These are phyloP conservation scores for Diplotaxis tenuifolia DNA, from an alignment of 345 rosid genomes.

Conservation along the genomic window DNA sequence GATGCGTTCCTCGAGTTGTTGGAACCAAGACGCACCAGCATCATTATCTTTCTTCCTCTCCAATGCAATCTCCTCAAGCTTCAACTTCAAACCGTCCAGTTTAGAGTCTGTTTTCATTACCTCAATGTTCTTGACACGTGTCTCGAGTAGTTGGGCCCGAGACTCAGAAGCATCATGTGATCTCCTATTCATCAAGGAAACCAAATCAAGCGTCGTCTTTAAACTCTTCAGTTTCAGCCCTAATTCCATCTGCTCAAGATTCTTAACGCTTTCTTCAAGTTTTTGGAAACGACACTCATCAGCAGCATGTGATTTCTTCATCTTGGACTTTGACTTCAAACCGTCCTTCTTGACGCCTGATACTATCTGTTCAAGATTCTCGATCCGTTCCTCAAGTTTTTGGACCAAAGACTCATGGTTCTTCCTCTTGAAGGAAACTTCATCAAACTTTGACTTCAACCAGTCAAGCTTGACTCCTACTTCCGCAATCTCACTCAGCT, in stretches of 20 bases:
- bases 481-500: conserved; percentile 1
- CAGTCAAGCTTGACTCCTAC: conserved; percentile 12
- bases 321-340: background rate
- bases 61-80: background rate
- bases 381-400: conserved; percentile 5
- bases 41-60: background rate
- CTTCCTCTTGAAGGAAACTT: background rate
- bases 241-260: background rate
- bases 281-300: background rate
- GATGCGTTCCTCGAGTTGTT: no score
- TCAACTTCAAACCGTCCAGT: background rate
- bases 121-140: background rate
- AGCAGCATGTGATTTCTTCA: background rate
- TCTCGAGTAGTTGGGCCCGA: background rate
- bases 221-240: background rate
- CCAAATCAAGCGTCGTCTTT: background rate
- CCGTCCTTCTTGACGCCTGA: background rate
- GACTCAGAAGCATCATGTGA: background rate
- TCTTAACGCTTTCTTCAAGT: background rate
- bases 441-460: conserved; percentile 9
- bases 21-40: background rate
- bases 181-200: background rate
- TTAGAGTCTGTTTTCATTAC: background rate
- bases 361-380: background rate
- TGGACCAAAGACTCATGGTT: background rate